phyloP scores from a whole-genome alignment of 2,329 filamentous ascomycete species.

The Endoconidiophora laricicola region DNA sequence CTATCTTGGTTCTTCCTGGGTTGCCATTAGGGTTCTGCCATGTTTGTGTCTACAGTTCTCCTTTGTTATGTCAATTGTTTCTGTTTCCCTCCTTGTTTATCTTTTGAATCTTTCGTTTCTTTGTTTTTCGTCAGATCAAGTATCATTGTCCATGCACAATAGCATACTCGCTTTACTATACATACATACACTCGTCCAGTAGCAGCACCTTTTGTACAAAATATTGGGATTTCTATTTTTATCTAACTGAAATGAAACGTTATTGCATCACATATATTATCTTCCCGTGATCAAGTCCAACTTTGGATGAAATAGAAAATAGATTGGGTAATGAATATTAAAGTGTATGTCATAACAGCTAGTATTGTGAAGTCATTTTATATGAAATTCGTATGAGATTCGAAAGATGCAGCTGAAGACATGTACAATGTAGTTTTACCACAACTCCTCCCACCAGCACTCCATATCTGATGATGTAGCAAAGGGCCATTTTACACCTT shows the following conservation, averaged over 20 bases:
- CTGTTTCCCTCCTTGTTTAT: background rate
- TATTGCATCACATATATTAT: too few relatives aligned
- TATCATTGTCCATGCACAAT: background rate
- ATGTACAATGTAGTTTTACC: background rate
- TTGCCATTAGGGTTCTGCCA: background rate
- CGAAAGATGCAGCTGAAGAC: background rate
- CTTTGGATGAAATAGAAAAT: too few relatives aligned
- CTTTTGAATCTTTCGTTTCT: background rate
- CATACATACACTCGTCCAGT: slow-evolving; percentile 4
- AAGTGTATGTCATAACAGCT: too few relatives aligned
- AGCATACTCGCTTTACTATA: background rate
- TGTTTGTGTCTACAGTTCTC: background rate
- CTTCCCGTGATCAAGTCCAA: too few relatives aligned
- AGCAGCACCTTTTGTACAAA: slow-evolving; percentile 7
- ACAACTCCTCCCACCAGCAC: background rate
- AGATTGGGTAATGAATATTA: too few relatives aligned
- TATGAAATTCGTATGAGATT: too few relatives aligned
- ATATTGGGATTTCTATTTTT: background rate
- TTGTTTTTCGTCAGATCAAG: background rate
- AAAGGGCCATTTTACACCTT: background rate
- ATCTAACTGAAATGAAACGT: too few relatives aligned
- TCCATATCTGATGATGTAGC: background rate
- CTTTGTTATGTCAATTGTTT: background rate
- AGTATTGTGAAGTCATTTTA: too few relatives aligned
- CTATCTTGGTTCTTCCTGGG: background rate